Base-by-base conservation (phyloP, 2,329 filamentous ascomycete species). In the Phaeosphaeriaceae sp. region DNA sequence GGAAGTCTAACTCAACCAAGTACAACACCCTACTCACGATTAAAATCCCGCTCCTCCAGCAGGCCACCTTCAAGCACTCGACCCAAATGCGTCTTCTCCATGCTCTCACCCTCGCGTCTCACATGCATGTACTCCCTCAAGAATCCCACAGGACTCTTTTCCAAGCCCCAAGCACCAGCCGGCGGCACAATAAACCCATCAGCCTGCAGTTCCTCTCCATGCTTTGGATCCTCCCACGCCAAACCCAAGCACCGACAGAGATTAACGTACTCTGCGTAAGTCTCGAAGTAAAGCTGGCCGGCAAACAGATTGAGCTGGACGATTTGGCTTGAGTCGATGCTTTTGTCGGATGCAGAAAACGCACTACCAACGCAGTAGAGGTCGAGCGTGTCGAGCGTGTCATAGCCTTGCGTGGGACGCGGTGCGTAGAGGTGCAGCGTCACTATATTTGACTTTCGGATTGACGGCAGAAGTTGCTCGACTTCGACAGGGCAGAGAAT, bases 401-500 rank as follows among this genome's bases (percentile, higher is more conserved):
- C 76, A 48, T 1, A 51, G 55, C 48, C 64, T 16, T 38, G 36
- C 3, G 13, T 38, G 12, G 16, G 72, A 2, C 49, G 68, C 12
- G 82, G 76, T 1, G 77, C 58, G 52, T 85, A 86, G 0, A 83
- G 30, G 60, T 82, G 79, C 37, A 87, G 60, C 0, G 63, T 59
- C 0, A 79, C 76, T 3, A 48, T 17, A 0, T 48, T 45, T 0
- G 72, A 78, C 0, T 37, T 20, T 2, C 55, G 46, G 7, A 87
- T 78, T 0, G 33, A 5, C 0, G 71, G 57, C 0, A 83, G 54
- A 0, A 88, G 70, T 4, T 68, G 16, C 2, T 87, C 73, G 0
- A 82, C 86, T 55, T 89, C 87, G 28, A 70, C 82, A 0, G 83
- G 81, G 54, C 83, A 87, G 60, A 87, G 76, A 16, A 88, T 68